phyloP scores from a whole-genome alignment of 306 rosid genomes.

The Lablab purpureus region DNA sequence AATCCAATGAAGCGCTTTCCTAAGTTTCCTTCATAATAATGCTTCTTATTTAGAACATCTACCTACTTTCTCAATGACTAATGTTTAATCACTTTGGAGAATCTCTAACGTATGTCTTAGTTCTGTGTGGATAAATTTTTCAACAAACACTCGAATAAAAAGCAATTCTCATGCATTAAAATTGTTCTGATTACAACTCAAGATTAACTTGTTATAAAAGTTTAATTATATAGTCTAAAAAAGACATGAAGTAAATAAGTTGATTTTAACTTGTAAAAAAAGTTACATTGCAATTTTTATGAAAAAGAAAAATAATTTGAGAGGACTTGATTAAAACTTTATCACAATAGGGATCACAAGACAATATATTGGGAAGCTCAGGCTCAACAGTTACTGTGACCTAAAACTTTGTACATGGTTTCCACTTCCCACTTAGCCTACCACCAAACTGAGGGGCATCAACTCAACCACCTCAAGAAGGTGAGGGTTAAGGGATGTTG shows the following conservation, averaged over 20 bases:
- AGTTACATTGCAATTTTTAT: neutral
- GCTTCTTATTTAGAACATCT: too few relatives aligned
- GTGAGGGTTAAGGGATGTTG: slow-evolving; percentile 48
- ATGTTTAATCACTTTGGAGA: too few relatives aligned
- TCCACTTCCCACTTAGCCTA: slow-evolving; percentile 42
- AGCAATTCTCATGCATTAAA: neutral
- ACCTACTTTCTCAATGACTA: too few relatives aligned
- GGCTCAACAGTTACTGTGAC: slow-evolving; percentile 44
- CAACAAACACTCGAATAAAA: neutral
- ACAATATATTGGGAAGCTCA: slow-evolving; percentile 44
- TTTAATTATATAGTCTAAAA: neutral
- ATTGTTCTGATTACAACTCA: neutral
- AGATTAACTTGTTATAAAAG: neutral
- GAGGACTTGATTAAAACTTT: neutral
- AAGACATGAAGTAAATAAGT: neutral
- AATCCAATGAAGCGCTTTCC: neutral
- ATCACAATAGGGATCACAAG: slow-evolving; percentile 36
- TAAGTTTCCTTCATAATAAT: too few relatives aligned
- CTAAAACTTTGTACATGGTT: slow-evolving; percentile 61
- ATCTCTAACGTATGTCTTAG: neutral
- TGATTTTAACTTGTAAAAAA: neutral
- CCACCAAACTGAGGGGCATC: slow-evolving; percentile 45
- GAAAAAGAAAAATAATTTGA: neutral
- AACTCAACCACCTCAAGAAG: slow-evolving; percentile 51
- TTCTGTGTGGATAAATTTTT: neutral